Evolutionary conservation across 225 moss, liverwort and hornwort genomes (phyloP), one percentile per base, ranked within the genome.

Genomic region (Anthoceros angustus): DNA sequence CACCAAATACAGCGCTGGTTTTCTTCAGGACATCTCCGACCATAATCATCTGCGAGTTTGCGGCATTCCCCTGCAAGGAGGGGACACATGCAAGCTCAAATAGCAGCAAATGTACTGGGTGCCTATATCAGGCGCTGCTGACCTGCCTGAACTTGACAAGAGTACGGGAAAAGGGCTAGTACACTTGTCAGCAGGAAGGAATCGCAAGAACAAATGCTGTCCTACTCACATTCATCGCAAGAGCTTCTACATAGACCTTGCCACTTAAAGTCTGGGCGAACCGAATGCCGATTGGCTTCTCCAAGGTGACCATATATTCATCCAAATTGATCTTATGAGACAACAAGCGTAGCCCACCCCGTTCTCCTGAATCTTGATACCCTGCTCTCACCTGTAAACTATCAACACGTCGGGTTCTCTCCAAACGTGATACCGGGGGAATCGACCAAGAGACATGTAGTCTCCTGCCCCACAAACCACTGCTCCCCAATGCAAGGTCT

Each of bases 1-100:
- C 87, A 75, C 89, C 93, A 69, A 82, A 89, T 38, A 76, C 78
- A 11, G 87, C 85, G 76, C 87, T 87, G 25, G 84, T 86, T 72
- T 86, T 89, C 75, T 87, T 87, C 73, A 93, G 71, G 12, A 93
- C 80, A 78, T 93, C 93, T 20, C 93, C 93, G 45, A 93, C 87
- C 89, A 93, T 80, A 23, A 93, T 74, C 74, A 87, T 87, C 71
- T 63, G 86, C 5, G 80, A 63, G 10, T 69, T 83, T 72, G 87
- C 89, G 70, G 89, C 93, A 77, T 87, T 87, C 39, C 93, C 89
- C 93, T 93, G 75, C 64, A 39, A 64, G 18, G 18, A 8, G 20
- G 25, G 7, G 16, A 74, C 24, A 8, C 12, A 45, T 62, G 49
- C 6, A 24, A 11, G 21, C 40, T 23, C 9, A 10, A 63, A 41